Percentiles rank a stretch among this genome's conserved stretches.
phyloP scores from a whole-genome alignment of 2,329 filamentous ascomycete genomes.

The Xylariales sp. region DNA sequence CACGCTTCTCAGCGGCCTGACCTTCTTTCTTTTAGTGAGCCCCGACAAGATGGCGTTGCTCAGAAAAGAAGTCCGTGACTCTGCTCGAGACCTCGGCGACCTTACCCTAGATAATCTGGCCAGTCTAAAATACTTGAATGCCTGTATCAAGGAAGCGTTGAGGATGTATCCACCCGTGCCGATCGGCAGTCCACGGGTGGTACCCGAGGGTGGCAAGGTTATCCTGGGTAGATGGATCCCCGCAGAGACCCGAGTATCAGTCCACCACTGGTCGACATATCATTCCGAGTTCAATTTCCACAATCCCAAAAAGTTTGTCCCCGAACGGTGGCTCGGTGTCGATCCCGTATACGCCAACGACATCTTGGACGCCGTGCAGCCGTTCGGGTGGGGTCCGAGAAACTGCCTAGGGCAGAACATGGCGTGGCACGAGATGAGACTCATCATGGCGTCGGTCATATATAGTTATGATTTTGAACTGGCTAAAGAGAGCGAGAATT shows the following conservation, averaged over 20 bases:
- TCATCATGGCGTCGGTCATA: conserved; percentile 10
- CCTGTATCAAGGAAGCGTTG: conserved; percentile 18
- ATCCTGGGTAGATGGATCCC: conserved; percentile 15
- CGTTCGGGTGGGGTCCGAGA: conserved; percentile 13
- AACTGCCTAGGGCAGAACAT: conserved; percentile 17
- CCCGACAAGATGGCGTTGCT: conserved; percentile 16
- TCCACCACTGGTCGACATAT: conserved; percentile 14
- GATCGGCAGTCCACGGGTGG: conserved; percentile 13
- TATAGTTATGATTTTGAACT: conserved; percentile 12
- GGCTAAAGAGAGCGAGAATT: conserved; percentile 8
- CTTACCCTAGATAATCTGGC: conserved; percentile 19
- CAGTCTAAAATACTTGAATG: conserved; percentile 20
- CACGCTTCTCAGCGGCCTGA: conserved; percentile 24
- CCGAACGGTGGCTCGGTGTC: conserved; percentile 16
- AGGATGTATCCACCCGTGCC: conserved; percentile 19
- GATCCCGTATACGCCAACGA: conserved; percentile 9
- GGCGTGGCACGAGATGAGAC: conserved; percentile 11
- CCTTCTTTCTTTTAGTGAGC: conserved; percentile 21
- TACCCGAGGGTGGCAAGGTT: conserved; percentile 17
- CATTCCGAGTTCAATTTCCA: conserved; percentile 8
- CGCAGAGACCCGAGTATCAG: conserved; percentile 11
- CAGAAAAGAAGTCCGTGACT: conserved; percentile 17
- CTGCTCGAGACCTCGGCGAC: conserved; percentile 17
- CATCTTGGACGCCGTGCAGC: conserved; percentile 12
- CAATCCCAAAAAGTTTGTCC: conserved; percentile 12